Evolutionary conservation across 768 basidiomycete species (phyloP).

Genomic region (Gloeophyllum trabeum): DNA sequence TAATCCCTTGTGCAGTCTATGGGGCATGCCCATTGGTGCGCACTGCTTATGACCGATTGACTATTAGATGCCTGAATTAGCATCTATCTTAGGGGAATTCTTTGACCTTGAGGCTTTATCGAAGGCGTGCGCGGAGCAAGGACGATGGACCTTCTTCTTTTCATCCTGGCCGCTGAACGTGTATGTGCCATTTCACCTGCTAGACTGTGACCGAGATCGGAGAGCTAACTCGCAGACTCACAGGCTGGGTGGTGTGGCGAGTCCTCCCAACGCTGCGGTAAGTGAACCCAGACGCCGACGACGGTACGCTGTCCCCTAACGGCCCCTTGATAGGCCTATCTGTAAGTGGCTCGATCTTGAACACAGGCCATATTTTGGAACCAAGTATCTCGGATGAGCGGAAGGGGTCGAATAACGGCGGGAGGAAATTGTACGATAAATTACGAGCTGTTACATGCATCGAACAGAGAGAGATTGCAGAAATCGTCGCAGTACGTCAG

Average conservation of each 20-base stretch:
- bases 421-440: no score
- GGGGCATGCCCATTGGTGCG: conserved; percentile 66
- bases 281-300: no score
- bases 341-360: no score
- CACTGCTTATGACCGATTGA: conserved; percentile 1
- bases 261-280: conserved; percentile 63
- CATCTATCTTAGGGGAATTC: conserved; percentile 42
- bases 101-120: conserved; percentile 62
- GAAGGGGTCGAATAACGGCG: no score
- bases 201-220: not conserved
- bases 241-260: conserved; percentile 58
- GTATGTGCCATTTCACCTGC: conserved; percentile 24
- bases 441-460: no score
- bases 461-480: no score
- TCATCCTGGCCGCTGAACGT: conserved; percentile 67
- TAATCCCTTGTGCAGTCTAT: conserved; percentile 60
- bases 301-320: no score
- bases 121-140: conserved; percentile 39
- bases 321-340: no score
- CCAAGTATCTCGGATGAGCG: no score
- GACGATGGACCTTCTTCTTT: conserved; percentile 67
- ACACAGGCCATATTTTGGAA: no score
- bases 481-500: no score
- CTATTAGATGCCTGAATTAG: not conserved
- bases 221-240: conserved; percentile 2